Evolutionary conservation across 768 basidiomycete genomes (phyloP).

Genomic region (Amanita brunnescens): DNA sequence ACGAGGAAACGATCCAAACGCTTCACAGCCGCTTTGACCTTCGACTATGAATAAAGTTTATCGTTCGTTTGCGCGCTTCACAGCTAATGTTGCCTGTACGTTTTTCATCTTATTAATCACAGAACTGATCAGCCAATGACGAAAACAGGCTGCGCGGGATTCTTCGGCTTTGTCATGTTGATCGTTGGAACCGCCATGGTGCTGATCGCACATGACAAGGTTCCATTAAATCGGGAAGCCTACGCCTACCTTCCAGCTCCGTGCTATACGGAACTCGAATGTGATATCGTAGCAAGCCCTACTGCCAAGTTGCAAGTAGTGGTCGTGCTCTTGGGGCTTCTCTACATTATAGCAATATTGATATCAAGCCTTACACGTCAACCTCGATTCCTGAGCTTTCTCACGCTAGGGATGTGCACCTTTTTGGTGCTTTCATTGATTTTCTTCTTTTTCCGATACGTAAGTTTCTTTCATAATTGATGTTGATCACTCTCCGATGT

Average conservation of each 20-base stretch:
- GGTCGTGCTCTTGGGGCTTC: not conserved
- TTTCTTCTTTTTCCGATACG: not conserved
- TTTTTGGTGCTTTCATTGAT: not conserved
- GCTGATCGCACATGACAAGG: not conserved
- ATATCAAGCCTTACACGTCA: not conserved
- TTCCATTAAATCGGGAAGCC: not conserved
- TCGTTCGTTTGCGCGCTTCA: too few species aligned
- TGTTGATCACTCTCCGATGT: not conserved
- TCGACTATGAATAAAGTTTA: too few species aligned
- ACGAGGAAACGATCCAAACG: too few species aligned
- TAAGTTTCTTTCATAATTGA: not conserved
- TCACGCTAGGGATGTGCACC: not conserved
- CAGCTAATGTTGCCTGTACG: too few species aligned
- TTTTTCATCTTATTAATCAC: too few species aligned
- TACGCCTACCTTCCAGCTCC: not conserved
- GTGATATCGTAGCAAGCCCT: not conserved
- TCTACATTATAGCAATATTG: not conserved
- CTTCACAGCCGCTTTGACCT: too few species aligned
- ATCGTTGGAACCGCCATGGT: not conserved
- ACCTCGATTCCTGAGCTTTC: not conserved
- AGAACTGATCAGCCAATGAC: not conserved
- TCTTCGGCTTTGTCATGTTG: not conserved
- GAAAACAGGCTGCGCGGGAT: not conserved
- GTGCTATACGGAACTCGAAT: not conserved
- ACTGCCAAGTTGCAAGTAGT: not conserved